Evolutionary conservation across 1,284 basidiomycete species (phyloP).

Genomic region (Heliocybe sulcata): DNA sequence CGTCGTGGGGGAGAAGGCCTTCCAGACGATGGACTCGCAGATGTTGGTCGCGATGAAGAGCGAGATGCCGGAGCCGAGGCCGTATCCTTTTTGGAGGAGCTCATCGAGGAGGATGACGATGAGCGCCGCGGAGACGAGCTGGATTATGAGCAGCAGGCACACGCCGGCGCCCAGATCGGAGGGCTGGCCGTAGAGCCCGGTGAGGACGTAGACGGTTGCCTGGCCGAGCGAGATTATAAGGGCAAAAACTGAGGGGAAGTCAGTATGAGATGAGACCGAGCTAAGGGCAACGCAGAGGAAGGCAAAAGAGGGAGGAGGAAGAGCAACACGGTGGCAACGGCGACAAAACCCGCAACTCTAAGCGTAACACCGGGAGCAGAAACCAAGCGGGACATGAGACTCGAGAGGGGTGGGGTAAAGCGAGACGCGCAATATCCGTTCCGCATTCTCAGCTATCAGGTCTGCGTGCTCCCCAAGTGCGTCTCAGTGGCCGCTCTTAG

Average conservation of each 20-base stretch:
- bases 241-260: slow-evolving; percentile 75
- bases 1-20: slow-evolving; percentile 97
- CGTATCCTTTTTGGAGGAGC: slow-evolving; percentile 98
- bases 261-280: no score
- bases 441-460: neutral
- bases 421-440: no score
- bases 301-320: no score
- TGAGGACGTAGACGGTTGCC: slow-evolving; percentile 95
- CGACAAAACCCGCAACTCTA: no score
- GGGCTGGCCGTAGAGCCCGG: slow-evolving; percentile 94
- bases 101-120: slow-evolving; percentile 99
- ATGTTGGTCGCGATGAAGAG: slow-evolving; percentile 99
- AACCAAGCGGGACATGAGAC: no score
- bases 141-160: slow-evolving; percentile 91
- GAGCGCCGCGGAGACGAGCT: slow-evolving; percentile 89
- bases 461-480: no score
- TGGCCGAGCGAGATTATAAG: slow-evolving; percentile 96
- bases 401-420: no score
- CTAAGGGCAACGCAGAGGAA: no score
- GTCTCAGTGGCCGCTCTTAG: no score
- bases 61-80: slow-evolving; percentile 96
- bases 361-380: no score
- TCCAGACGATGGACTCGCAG: slow-evolving; percentile 99
- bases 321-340: no score
- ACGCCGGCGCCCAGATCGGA: slow-evolving; percentile 94